These are phyloP conservation scores for Rhizophlyctis rosea DNA, from an alignment of 192 early-diverging fungal genomes.

Conservation along the genomic window DNA sequence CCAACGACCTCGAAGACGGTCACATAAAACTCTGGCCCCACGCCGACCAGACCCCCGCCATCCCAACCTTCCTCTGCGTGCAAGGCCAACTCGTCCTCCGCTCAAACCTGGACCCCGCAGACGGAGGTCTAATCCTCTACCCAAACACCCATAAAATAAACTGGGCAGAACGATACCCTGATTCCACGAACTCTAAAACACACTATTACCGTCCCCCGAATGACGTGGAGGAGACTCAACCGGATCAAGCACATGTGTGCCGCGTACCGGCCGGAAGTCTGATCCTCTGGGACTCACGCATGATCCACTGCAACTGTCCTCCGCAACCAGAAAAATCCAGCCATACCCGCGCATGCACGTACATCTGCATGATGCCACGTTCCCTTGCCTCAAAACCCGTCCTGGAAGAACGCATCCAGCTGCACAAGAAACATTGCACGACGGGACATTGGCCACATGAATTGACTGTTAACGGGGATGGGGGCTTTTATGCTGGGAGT, in stretches of 20 bases:
- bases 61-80: slow-evolving; percentile 5
- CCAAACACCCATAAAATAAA: slow-evolving; percentile 7
- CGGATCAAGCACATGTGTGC: neutral
- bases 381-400: neutral
- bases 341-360: slow-evolving; percentile 4
- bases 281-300: slow-evolving; percentile 23
- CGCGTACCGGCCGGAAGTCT: slow-evolving; percentile 15
- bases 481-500: neutral
- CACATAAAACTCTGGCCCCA: slow-evolving; percentile 10
- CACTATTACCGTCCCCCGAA: neutral
- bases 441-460: slow-evolving; percentile 20
- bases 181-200: neutral
- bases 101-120: neutral
- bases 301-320: slow-evolving; percentile 6
- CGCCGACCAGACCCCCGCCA: slow-evolving; percentile 7
- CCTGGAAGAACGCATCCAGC: neutral
- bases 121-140: slow-evolving; percentile 10
- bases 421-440: slow-evolving; percentile 5
- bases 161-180: slow-evolving; percentile 1
- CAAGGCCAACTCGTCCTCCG: slow-evolving; percentile 13
- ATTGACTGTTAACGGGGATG: neutral
- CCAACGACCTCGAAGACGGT: too few species aligned
- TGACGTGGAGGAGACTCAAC: neutral
- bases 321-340: neutral
- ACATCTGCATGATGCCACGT: slow-evolving; percentile 22